Base-by-base conservation (phyloP, 768 basidiomycete species). In the Tricholoma sp. region DNA sequence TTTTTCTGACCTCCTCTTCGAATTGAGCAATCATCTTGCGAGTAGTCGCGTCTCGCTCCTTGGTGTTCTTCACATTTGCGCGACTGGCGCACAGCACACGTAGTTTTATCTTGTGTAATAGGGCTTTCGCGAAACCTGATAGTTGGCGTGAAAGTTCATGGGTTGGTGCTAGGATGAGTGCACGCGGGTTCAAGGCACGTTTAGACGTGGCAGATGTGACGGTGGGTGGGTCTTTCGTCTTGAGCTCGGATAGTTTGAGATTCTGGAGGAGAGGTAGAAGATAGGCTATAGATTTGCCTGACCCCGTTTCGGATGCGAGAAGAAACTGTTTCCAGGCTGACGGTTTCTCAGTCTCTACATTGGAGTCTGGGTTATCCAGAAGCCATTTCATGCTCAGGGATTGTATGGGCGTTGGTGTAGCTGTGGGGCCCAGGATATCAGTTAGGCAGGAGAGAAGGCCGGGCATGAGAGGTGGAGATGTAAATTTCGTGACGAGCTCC, bases 241-340 rank as follows among this genome's bases (percentile, higher is more conserved):
- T 54, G 12, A 74, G 54, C 66, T 95, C 92, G 2, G 80, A 74
- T 49, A 72, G 66, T 68, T 96, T 96, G 66, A 95, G 74, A 59
- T 80, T 73, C 60, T 95, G 89, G 1, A 96, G 76, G 53, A 95
- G 69, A 0, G 94, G 94, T 5, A 95, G 78, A 42, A 95, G 80
- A 68, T 94, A 96, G 1, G 94, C 94, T 29, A 95, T 81, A 2
- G 89, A 93, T 73, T 96, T 96, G 1, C 93, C 94, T 0, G 91
- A 93, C 13, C 94, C 94, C 0, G 92, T 96, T 70, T 95, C 93
- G 0, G 89, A 86, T 0, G 91, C 94, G 1, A 96, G 77, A 6
- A 96, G 79, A 60, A 79, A 86, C 49, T 83, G 74, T 47, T 74
- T 72, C 65, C 73, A 77, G 24, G 65, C 65, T 57, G 70, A 63